A percentile compares a stretch with the other conserved stretches of the same genome.
Evolutionary conservation across 805 yeast genomes (phyloP).

Genomic region (Ogataea haglerorum): DNA sequence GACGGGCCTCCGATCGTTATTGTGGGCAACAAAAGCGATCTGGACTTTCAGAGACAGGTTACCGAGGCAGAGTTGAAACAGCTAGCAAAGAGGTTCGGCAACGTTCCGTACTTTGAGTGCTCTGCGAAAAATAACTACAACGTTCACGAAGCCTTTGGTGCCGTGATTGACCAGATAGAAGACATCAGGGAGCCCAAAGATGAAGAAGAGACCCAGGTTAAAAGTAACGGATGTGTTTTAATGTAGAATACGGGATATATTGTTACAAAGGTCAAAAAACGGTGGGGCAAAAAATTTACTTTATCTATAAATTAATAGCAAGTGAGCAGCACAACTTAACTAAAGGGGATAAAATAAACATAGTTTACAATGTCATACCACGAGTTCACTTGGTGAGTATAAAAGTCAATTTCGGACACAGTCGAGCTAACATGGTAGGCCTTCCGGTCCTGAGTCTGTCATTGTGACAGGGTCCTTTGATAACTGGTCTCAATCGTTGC

Average conservation of each 20-base stretch:
- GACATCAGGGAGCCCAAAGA: slow-evolving; percentile 9
- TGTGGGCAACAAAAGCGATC: slow-evolving; percentile 52
- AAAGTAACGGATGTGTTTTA: slow-evolving; percentile 13
- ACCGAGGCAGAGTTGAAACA: slow-evolving; percentile 47
- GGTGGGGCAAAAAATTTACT: slow-evolving; percentile 5
- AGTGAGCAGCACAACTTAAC: slow-evolving; percentile 8
- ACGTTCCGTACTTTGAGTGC: slow-evolving; percentile 45
- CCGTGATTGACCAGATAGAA: slow-evolving; percentile 60
- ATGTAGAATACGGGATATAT: slow-evolving; percentile 4
- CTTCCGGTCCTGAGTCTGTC: slow-evolving; percentile 38
- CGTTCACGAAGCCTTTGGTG: slow-evolving; percentile 52
- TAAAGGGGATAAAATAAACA: slow-evolving; percentile 8
- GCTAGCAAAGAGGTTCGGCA: slow-evolving; percentile 41
- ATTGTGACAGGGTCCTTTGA: slow-evolving; percentile 61
- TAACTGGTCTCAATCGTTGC: slow-evolving; percentile 50
- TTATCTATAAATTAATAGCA: slow-evolving; percentile 20
- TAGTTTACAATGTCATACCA: slow-evolving; percentile 27
- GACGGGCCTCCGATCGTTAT: slow-evolving; percentile 47
- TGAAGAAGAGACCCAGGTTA: slow-evolving; percentile 2
- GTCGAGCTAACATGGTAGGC: slow-evolving; percentile 22
- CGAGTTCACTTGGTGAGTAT: slow-evolving; percentile 28
- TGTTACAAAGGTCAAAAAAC: slow-evolving; percentile 1
- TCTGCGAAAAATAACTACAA: slow-evolving; percentile 46
- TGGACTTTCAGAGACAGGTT: slow-evolving; percentile 55
- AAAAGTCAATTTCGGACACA: not conserved